Conservation (phyloP, 2,329 filamentous ascomycete species). For the Pseudomassariella vexata region DNA sequence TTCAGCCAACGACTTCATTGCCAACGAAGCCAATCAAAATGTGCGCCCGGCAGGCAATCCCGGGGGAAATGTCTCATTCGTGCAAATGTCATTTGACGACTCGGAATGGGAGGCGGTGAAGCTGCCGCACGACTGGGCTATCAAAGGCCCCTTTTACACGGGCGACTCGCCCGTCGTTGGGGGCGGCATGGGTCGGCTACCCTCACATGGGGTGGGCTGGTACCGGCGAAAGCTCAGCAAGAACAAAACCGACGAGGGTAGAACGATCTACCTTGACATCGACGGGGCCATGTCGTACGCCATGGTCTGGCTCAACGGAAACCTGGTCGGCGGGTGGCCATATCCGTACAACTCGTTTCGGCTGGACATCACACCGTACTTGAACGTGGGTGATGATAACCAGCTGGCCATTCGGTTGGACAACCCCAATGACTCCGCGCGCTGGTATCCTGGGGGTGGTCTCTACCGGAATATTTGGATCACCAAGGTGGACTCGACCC, state of each 20-base stretch:
- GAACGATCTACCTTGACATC: slow-evolving; percentile 22
- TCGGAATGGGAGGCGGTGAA: slow-evolving; percentile 29
- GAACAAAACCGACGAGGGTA: slow-evolving; percentile 10
- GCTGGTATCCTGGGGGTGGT: slow-evolving; percentile 50
- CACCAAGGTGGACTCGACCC: slow-evolving; percentile 36
- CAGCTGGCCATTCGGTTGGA: slow-evolving; percentile 44
- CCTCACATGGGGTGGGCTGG: slow-evolving; percentile 46
- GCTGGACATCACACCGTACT: slow-evolving; percentile 40
- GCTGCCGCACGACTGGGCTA: slow-evolving; percentile 39
- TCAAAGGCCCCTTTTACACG: slow-evolving; percentile 34
- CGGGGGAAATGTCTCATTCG: slow-evolving; percentile 18
- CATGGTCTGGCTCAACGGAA: slow-evolving; percentile 45
- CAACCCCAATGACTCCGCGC: slow-evolving; percentile 39
- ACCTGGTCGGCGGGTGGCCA: slow-evolving; percentile 45
- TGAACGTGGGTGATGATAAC: slow-evolving; percentile 29
- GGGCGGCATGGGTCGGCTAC: slow-evolving; percentile 37
- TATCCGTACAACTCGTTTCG: slow-evolving; percentile 46
- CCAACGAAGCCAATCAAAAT: slow-evolving; percentile 17
- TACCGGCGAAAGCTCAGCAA: slow-evolving; percentile 36
- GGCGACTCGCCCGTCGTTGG: slow-evolving; percentile 25
- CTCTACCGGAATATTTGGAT: slow-evolving; percentile 51
- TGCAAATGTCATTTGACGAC: slow-evolving; percentile 21
- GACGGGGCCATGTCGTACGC: slow-evolving; percentile 48
- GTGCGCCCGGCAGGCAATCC: slow-evolving; percentile 18
- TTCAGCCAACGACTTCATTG: slow-evolving; percentile 22